These are phyloP conservation scores for Hymenoscyphus occultus DNA, from an alignment of 2,329 filamentous ascomycete species.

Conservation along the genomic window DNA sequence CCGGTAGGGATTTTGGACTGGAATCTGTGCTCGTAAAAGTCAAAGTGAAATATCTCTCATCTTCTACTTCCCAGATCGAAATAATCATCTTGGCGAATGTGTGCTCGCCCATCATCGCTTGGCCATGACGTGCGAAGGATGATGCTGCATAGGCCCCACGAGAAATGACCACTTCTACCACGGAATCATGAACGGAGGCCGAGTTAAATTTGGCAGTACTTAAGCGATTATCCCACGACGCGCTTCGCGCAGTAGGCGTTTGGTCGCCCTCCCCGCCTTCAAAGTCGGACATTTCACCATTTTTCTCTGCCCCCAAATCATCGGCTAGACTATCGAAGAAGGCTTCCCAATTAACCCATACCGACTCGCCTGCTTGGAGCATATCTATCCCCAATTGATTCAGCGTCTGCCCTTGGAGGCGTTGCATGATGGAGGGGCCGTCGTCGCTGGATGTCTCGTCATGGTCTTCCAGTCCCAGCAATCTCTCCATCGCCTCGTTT, in stretches of 20 bases:
- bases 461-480: constrained; percentile 57
- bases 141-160: constrained; percentile 28
- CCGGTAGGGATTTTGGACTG: constrained; percentile 32
- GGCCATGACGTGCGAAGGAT: constrained; percentile 12
- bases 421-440: constrained; percentile 49
- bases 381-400: constrained; percentile 71
- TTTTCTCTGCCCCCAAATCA: constrained; percentile 20
- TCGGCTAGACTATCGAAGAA: constrained; percentile 53
- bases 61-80: constrained; percentile 68
- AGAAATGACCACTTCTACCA: constrained; percentile 66
- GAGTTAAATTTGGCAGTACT: constrained; percentile 30
- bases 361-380: constrained; percentile 61
- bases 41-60: constrained; percentile 68
- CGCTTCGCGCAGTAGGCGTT: constrained; percentile 39
- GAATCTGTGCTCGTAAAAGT: constrained; percentile 66
- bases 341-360: constrained; percentile 57
- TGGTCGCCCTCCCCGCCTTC: constrained; percentile 26
- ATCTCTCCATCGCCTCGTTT: constrained; percentile 70
- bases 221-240: neutral
- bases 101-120: constrained; percentile 37
- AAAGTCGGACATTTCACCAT: constrained; percentile 2
- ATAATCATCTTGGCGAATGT: constrained; percentile 72
- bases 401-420: constrained; percentile 62
- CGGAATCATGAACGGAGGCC: constrained; percentile 53
- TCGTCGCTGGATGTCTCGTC: constrained; percentile 40